Base-by-base conservation (phyloP, 176 grass and related monocot species). In the Carex pumila region DNA sequence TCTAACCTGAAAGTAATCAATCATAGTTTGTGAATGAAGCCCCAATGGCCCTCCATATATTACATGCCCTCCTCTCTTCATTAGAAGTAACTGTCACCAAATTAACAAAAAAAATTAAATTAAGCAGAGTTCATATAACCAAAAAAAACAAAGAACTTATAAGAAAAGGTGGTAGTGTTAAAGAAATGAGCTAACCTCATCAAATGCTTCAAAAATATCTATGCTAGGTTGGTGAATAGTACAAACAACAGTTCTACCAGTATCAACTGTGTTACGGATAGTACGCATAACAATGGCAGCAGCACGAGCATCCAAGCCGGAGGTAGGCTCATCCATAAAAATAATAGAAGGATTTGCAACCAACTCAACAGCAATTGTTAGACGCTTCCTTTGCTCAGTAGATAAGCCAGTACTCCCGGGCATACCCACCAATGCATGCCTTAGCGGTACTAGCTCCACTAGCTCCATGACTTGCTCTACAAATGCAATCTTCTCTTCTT, bases 131-230 rank as follows among this genome's bases (percentile, higher is more conserved):
- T 61, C 4, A 72, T 87, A 13, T 10, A 66, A 52, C 2, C n/a
- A 13, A 74, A 30, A 30, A 25, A 15, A 34, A 86, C 22, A 76
- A 69, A 34, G 17, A 43, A 13, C 47, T 71, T 72, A 81, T 2
- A 81, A 21, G 55, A 81, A 10, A n/a, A 12, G 34, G 50, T 32
- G 52, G 50, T n/a, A 79, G 50, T 32, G 50, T 11, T 21, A 36
- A 57, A 56, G 56, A 62, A 81, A 81, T 61, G 18, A 61, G 37
- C 59, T 21, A 45, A 92, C 92, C 90, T 94, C 92, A 92, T 94
- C 92, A 85, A 94, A 94, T 73, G 90, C 90, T 92, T 94, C 92
- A 88, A 94, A 94, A 69, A 94, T 90, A 86, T 94, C 88, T 81
- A 94, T 94, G 49, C 89, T 94, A 1, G 92, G 89, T 77, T 94